Base-by-base conservation (phyloP, 148 eudicot genomes). In the Limonium bicolor region DNA sequence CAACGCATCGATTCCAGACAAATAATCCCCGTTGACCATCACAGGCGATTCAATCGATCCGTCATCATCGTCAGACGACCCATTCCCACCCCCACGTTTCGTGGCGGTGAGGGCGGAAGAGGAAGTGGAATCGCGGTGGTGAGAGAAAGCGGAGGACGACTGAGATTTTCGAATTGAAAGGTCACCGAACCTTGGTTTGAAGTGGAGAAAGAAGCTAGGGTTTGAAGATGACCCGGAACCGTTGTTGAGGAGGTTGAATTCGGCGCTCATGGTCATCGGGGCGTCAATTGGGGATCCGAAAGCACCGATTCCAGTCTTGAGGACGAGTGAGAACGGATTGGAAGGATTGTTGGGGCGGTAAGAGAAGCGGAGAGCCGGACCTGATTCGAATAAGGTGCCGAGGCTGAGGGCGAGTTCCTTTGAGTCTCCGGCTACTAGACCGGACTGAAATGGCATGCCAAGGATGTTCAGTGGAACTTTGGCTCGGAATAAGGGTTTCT, bases 191-290 rank as follows among this genome's bases (percentile, higher is more conserved):
- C 48, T 56, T 8, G 94, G 96, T 52, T 72, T 82, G 18, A 87
- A 87, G 25, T 66, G 78, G 18, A 87, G 62, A 45, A 71, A 68
- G 50, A 87, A 82, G 23, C 54, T 72, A 27, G 96, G 96, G 60
- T 59, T 68, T 24, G 46, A 8, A 0, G 56, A 8, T 0, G 25
- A 59, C 36, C 11, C 20, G 36, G 20, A 36, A 0, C 86, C 90
- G n/a, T n/a, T n/a, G n/a, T n/a, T n/a, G 1, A 67, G 21, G n/a
- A 74, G 41, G 34, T 65, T 69, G 37, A 87, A 79, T 26, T 87
- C 78, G 0, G 94, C 96, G 46, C 78, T 66, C 90, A 87, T 76
- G 16, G 73, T 77, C 53, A 87, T 51, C 0, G 96, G 78, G 30
- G 94, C 76, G 1, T 75, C 55, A 24, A 30, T 27, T 0, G 96